Evolutionary conservation across 257 asterid species (phyloP).

Genomic region (Capsicum rhomboideum): DNA sequence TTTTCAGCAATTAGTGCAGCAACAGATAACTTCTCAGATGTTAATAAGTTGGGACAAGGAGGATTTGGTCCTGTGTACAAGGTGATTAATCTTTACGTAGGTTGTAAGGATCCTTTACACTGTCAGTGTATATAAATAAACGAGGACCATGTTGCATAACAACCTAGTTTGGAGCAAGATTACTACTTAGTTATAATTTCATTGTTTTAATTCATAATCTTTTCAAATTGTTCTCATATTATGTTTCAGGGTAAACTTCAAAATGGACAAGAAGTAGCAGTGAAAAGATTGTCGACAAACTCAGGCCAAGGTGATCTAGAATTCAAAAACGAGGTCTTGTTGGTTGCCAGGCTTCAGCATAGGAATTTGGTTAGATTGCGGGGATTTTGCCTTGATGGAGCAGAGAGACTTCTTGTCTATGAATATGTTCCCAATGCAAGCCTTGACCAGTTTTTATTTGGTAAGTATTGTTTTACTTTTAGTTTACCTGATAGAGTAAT

Average conservation of each 20-base stretch:
- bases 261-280: background rate
- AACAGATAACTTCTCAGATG: constrained; percentile 13
- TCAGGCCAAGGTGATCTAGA: background rate
- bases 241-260: background rate
- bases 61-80: constrained; percentile 21
- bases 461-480: background rate
- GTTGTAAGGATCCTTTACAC: too few relatives aligned
- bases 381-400: background rate
- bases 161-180: background rate
- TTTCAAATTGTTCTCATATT: background rate
- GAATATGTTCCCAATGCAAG: constrained; percentile 22
- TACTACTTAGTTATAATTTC: background rate
- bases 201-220: too few relatives aligned
- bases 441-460: constrained; percentile 19
- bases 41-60: constrained; percentile 6
- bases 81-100: background rate
- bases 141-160: background rate
- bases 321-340: background rate
- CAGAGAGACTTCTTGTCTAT: constrained; percentile 2
- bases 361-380: background rate
- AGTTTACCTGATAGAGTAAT: background rate
- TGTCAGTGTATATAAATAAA: background rate
- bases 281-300: background rate
- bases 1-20: constrained; percentile 1
- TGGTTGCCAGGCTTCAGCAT: background rate